A percentile compares a stretch with the other conserved stretches of the same genome.
These are phyloP conservation scores for Cercospora zeae-maydis DNA, from an alignment of 2,329 filamentous ascomycete genomes.

Conservation along the genomic window DNA sequence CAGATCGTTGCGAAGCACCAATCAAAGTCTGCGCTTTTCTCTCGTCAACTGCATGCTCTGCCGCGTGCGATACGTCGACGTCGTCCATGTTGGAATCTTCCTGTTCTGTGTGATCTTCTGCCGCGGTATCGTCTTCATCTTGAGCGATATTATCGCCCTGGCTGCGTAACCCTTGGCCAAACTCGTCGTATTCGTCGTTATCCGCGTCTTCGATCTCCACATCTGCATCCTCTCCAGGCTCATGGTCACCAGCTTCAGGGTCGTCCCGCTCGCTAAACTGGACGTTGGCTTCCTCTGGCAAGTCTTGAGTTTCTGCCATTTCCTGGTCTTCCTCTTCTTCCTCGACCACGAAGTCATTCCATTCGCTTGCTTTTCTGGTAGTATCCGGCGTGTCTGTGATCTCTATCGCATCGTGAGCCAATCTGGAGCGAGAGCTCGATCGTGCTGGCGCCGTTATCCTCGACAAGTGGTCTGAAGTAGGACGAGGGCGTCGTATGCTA, in stretches of 20 bases:
- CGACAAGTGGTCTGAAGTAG: constrained; percentile 2
- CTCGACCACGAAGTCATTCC: constrained; percentile 11
- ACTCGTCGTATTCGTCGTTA: constrained; percentile 40
- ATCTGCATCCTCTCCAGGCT: constrained; percentile 14
- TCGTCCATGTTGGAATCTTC: constrained; percentile 11
- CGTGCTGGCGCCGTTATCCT: constrained; percentile 14
- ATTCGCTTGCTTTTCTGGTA: constrained; percentile 2
- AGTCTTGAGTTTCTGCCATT: constrained; percentile 14
- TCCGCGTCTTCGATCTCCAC: constrained; percentile 16
- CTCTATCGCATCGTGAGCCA: background rate
- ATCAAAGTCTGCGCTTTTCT: background rate
- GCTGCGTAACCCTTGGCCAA: constrained; percentile 34
- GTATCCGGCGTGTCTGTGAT: constrained; percentile 8
- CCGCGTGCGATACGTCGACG: background rate
- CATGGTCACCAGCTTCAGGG: constrained; percentile 13
- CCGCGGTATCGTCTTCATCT: constrained; percentile 19
- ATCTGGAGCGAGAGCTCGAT: constrained; percentile 5
- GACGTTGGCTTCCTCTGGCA: constrained; percentile 14
- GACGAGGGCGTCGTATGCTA: background rate
- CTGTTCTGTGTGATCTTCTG: constrained; percentile 8
- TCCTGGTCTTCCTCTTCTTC: constrained; percentile 15
- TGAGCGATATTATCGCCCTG: constrained; percentile 27
- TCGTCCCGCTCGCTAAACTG: constrained; percentile 17
- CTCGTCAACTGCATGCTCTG: background rate
- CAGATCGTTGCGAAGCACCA: constrained; percentile 36